These are phyloP conservation scores for Phytopythium chamaehyphon DNA, from an alignment of 352 stramenopile genomes.

Conservation along the genomic window DNA sequence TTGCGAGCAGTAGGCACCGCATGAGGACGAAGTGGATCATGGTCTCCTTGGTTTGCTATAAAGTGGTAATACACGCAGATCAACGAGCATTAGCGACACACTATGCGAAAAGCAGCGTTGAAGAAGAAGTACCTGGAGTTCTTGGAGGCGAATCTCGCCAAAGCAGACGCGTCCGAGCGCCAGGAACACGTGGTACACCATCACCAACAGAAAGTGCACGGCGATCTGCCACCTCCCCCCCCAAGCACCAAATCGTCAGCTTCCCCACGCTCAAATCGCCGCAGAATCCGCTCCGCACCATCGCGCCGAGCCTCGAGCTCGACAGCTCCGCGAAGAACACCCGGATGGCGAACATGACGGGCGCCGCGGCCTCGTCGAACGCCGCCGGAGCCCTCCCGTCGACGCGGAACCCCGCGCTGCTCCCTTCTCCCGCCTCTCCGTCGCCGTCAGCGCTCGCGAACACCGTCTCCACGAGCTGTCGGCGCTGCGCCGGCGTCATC, in stretches of 20 bases:
- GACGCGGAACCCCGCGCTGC: neutral
- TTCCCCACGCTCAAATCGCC: constrained; percentile 1
- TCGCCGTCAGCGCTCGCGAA: neutral
- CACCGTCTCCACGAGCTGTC: constrained; percentile 1
- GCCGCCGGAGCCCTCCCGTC: neutral
- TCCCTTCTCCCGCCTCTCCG: neutral
- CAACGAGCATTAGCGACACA: neutral
- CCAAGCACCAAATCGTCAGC: constrained; percentile 7
- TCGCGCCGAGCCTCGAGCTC: constrained; percentile 46
- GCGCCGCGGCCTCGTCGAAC: neutral
- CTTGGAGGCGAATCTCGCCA: constrained; percentile 35
- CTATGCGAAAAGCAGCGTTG: neutral
- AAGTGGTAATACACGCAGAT: neutral
- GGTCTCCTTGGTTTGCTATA: constrained; percentile 72
- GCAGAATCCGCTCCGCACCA: constrained; percentile 27
- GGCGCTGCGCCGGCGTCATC: constrained; percentile 13
- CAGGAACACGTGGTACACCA: constrained; percentile 66
- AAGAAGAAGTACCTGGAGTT: constrained; percentile 39
- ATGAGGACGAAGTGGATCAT: constrained; percentile 75
- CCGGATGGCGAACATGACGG: constrained; percentile 3
- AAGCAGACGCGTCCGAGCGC: constrained; percentile 40
- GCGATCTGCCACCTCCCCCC: constrained; percentile 42
- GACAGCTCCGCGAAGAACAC: constrained; percentile 45
- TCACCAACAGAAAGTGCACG: constrained; percentile 63
- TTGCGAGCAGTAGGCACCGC: constrained; percentile 66